phyloP scores from a whole-genome alignment of 225 moss, liverwort and hornwort genomes.

The Lunularia cruciata region DNA sequence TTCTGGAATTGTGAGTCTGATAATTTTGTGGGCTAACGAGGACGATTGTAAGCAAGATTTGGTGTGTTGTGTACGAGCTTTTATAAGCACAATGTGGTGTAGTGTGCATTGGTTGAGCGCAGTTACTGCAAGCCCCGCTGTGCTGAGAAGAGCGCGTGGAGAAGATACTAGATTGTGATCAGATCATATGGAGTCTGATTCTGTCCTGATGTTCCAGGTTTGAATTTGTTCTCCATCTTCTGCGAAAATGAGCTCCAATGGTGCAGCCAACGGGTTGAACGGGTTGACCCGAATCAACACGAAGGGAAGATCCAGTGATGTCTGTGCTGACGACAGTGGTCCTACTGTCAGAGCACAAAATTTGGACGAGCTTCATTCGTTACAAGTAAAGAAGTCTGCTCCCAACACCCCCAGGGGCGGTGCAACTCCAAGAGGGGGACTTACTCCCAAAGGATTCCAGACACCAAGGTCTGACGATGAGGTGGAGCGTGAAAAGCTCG shows the following conservation, averaged over 20 bases:
- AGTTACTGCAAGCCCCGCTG: too few species aligned
- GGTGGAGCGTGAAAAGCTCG: conserved; percentile 68
- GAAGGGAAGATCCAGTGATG: conserved; percentile 46
- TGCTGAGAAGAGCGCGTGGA: too few species aligned
- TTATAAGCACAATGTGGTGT: too few species aligned
- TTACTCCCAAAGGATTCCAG: conserved; percentile 33
- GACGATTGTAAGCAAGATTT: too few species aligned
- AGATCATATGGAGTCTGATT: too few species aligned
- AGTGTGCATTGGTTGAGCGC: too few species aligned
- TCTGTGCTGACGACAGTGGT: conserved; percentile 81
- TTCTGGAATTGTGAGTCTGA: too few species aligned
- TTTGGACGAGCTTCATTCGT: conserved; percentile 76
- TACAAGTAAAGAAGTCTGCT: conserved; percentile 89
- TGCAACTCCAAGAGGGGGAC: conserved; percentile 32
- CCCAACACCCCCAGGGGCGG: conserved; percentile 60
- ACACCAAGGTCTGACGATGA: conserved; percentile 69
- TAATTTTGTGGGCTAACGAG: too few species aligned
- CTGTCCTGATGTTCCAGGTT: too few species aligned
- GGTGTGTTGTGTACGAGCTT: too few species aligned
- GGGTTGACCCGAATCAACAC: conserved; percentile 82
- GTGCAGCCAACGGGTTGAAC: conserved; percentile 45
- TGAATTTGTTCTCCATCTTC: neutral
- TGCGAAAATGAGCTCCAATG: conserved; percentile 31
- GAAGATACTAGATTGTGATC: too few species aligned
- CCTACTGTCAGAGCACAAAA: conserved; percentile 63